Conservation (phyloP, 192 early-diverging fungal species). For the Backusella psychrophila region DNA sequence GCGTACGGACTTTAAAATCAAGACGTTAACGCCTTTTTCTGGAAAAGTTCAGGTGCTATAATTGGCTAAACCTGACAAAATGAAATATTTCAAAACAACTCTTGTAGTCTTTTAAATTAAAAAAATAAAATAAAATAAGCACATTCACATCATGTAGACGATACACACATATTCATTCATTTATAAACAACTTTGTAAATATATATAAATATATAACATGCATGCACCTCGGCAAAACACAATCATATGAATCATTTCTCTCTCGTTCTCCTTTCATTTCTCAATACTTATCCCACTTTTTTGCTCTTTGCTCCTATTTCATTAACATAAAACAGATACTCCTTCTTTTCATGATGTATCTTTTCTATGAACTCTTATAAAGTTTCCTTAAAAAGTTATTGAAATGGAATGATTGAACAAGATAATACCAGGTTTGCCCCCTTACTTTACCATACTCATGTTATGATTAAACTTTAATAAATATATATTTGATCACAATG, state of each 20-base stretch:
- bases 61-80: neutral
- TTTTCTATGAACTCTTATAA: neutral
- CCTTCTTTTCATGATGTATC: neutral
- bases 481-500: neutral
- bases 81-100: neutral
- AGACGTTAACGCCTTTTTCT: neutral
- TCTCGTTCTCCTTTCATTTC: neutral
- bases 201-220: neutral
- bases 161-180: neutral
- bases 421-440: neutral
- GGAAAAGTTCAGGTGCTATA: neutral
- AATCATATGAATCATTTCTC: neutral
- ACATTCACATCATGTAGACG: neutral
- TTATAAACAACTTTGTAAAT: neutral
- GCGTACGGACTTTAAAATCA: neutral
- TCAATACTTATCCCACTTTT: neutral
- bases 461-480: neutral
- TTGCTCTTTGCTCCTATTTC: neutral
- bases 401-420: neutral
- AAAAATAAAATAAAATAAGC: neutral
- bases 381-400: neutral
- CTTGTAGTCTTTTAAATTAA: too few relatives aligned
- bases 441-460: neutral
- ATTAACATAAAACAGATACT: neutral
- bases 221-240: neutral